These are phyloP conservation scores for Talaromyces sp. DNA, from an alignment of 2,329 filamentous ascomycete species.

Conservation along the genomic window DNA sequence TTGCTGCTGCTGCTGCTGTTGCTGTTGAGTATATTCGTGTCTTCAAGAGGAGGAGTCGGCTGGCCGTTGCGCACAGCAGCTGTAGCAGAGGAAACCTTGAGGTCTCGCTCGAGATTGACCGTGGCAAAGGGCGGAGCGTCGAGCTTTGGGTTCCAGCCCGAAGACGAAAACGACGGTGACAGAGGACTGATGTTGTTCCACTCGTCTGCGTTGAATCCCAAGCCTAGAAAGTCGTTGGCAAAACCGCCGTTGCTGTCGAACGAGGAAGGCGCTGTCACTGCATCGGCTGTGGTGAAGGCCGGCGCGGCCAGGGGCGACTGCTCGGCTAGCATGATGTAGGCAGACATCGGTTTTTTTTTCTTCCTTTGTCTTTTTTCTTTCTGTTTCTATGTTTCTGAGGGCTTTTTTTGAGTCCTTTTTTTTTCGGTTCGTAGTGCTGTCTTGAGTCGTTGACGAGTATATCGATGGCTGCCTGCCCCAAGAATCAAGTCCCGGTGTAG, in stretches of 20 bases:
- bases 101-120: slow-evolving; percentile 23
- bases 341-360: slow-evolving; percentile 13
- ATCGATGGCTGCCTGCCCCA: not conserved
- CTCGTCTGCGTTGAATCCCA: slow-evolving; percentile 23
- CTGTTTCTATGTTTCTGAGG: not conserved
- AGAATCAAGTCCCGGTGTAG: not conserved
- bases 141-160: slow-evolving; percentile 19
- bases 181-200: slow-evolving; percentile 26
- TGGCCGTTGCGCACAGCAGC: slow-evolving; percentile 34
- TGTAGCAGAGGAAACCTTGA: slow-evolving; percentile 19
- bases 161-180: slow-evolving; percentile 18
- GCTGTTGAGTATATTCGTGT: slow-evolving; percentile 13
- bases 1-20: no score
- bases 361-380: not conserved
- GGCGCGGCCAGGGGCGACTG: slow-evolving; percentile 14
- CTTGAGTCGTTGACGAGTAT: not conserved
- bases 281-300: slow-evolving; percentile 13
- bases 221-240: slow-evolving; percentile 20
- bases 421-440: not conserved
- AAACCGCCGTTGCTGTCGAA: slow-evolving; percentile 8
- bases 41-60: slow-evolving; percentile 31
- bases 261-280: slow-evolving; percentile 12
- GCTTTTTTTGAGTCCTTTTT: not conserved
- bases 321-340: slow-evolving; percentile 18
- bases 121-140: slow-evolving; percentile 20